Conservation (phyloP, 1,284 basidiomycete genomes). For the Hymenochaete sp. region DNA sequence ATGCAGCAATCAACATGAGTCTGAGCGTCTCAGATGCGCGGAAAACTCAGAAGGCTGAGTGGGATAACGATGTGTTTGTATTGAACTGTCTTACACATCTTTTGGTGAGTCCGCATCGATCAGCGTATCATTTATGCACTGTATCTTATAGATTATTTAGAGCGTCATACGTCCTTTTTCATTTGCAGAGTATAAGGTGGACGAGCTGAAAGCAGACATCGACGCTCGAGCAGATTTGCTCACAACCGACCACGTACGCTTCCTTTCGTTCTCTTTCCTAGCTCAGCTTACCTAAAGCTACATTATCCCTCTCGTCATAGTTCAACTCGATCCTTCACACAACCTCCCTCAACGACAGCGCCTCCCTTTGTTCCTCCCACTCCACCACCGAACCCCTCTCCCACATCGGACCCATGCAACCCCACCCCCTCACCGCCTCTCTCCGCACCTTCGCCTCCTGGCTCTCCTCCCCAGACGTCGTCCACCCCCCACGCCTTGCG, state of each 20-base stretch:
- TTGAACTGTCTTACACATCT: slow-evolving; percentile 80
- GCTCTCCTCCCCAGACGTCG: slow-evolving; percentile 60
- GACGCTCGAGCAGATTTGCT: slow-evolving; percentile 56
- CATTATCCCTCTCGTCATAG: slow-evolving; percentile 32
- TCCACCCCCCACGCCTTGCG: slow-evolving; percentile 71
- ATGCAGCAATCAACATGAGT: slow-evolving; percentile 77
- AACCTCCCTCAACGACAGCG: slow-evolving; percentile 62
- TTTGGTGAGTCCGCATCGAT: slow-evolving; percentile 39
- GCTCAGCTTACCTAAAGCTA: slow-evolving; percentile 3
- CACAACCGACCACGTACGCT: slow-evolving; percentile 74
- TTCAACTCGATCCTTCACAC: slow-evolving; percentile 64
- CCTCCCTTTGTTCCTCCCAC: slow-evolving; percentile 38
- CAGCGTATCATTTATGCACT: not conserved
- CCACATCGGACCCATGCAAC: slow-evolving; percentile 48
- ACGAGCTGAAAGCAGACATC: slow-evolving; percentile 51
- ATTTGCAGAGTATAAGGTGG: slow-evolving; percentile 61
- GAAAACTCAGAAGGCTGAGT: slow-evolving; percentile 40
- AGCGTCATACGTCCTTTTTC: slow-evolving; percentile 62
- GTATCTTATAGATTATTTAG: slow-evolving; percentile 30
- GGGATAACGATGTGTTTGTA: slow-evolving; percentile 78
- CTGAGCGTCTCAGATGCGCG: slow-evolving; percentile 61
- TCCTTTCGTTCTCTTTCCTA: not conserved
- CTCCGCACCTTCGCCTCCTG: slow-evolving; percentile 57
- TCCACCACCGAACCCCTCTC: slow-evolving; percentile 51
- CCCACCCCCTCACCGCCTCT: slow-evolving; percentile 43